Base-by-base conservation (phyloP, 2,329 filamentous ascomycete species). In the Trichophyton rubrum region DNA sequence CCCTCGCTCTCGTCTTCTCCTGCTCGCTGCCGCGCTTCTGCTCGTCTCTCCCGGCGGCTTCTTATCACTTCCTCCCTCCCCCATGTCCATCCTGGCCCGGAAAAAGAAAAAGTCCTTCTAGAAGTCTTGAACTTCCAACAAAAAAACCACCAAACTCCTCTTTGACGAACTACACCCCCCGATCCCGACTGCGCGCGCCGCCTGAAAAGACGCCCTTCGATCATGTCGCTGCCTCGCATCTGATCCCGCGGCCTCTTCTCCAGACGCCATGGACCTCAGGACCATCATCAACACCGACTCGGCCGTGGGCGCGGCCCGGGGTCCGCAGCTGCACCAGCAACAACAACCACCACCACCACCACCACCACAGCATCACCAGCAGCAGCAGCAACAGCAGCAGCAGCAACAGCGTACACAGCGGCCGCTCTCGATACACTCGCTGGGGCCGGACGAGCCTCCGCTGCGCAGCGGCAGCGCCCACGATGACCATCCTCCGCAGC, bases 271-370 rank as follows among this genome's bases (percentile, higher is more conserved):
- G 78, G 78, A 80, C 71, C 74, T 80, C 68, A 75, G 77, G 69
- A 78, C 76, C 60, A 80, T 80, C 67, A 78, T 80, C 73, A 80
- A 80, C 68, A 75, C 57, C 67, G 63, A 57, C 55, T 22, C 55
- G 11, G 40, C 55, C 55, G 55, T 40, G 22, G 55, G 55, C 20
- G 53, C 53, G 11, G 68, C 68, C 59, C 65, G 72, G 60, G 70
- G 68, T 61, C 64, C 66, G 61, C 40, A 66, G 66, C 61, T 65
- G 2, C 27, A 30, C 27, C 27, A 30, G 27, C 27, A 30, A 4
- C 70, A 47, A 11, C 30, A 7, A 35, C 64, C 70, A 13, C 47
- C 22, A 11, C 13, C 20, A 51, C 13, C 15, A 22, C 45, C 20
- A 15, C 57, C 51, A 20, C 59, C 20, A 11, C 62, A 38, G n/a